Evolutionary conservation across 1,139 yeast species (phyloP).

Genomic region (Candida gigantensis): DNA sequence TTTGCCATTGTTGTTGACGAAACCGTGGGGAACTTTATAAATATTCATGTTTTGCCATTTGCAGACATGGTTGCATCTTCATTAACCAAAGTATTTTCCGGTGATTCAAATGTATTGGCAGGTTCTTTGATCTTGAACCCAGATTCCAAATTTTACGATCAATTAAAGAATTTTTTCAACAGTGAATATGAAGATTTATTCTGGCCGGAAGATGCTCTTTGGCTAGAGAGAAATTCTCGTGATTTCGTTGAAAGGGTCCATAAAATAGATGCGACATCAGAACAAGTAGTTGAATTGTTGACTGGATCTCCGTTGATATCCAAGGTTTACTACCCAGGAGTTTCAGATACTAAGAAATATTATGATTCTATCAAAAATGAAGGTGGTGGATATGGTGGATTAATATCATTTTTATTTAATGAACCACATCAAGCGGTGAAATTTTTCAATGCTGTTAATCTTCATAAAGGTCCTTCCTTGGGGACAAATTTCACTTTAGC

Average conservation of each 20-base stretch:
- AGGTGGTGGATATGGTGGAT: conserved; percentile 91
- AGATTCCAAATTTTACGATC: conserved; percentile 50
- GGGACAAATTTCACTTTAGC: conserved; percentile 93
- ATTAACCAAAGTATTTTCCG: conserved; percentile 88
- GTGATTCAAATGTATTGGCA: conserved; percentile 94
- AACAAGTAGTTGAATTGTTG: conserved; percentile 52
- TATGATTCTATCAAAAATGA: conserved; percentile 71
- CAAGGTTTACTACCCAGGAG: conserved; percentile 70
- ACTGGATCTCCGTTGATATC: conserved; percentile 52
- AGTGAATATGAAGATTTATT: conserved; percentile 67
- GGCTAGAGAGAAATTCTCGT: conserved; percentile 88
- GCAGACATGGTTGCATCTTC: conserved; percentile 87
- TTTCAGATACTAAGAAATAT: conserved; percentile 53
- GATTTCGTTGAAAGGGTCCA: conserved; percentile 74
- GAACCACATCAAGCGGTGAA: conserved; percentile 64
- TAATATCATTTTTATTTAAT: conserved; percentile 74
- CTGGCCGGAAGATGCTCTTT: conserved; percentile 95
- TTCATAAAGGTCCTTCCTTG: conserved; percentile 91
- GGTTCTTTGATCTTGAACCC: conserved; percentile 86
- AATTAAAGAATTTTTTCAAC: conserved; percentile 54
- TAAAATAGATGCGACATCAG: conserved; percentile 68
- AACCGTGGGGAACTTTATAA: conserved; percentile 87
- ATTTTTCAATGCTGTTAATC: conserved; percentile 72
- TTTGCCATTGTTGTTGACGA: conserved; percentile 89
- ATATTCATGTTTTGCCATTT: conserved; percentile 77